Evolutionary conservation across 768 basidiomycete genomes (phyloP).

Genomic region (Cystobasidium onofrii): DNA sequence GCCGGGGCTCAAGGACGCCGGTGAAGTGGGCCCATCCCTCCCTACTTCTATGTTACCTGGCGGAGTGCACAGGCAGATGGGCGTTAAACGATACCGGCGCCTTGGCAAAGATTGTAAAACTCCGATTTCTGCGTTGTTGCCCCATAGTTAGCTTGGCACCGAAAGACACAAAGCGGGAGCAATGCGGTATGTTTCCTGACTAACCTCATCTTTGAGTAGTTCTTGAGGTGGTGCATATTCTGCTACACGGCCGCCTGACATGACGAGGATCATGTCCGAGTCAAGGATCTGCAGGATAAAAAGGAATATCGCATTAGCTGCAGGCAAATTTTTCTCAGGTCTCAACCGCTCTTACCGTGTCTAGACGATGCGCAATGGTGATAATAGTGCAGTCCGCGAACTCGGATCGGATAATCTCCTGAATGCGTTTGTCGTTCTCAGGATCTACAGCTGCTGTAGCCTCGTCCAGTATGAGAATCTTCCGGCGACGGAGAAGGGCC

Average conservation of each 20-base stretch:
- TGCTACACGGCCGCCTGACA: constrained; percentile 26
- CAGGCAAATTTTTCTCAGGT: no score
- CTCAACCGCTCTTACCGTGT: constrained; percentile 16
- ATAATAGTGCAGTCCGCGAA: constrained; percentile 25
- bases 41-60: no score
- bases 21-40: no score
- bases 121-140: background rate
- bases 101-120: constrained; percentile 23
- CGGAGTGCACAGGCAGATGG: no score
- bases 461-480: constrained; percentile 32
- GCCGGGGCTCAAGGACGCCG: no score
- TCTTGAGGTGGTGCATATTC: constrained; percentile 30
- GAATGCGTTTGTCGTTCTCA: constrained; percentile 32
- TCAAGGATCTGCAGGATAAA: constrained; percentile 1
- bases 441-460: constrained; percentile 33
- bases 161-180: background rate
- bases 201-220: constrained; percentile 17
- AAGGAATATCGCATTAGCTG: constrained; percentile 4
- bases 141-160: background rate
- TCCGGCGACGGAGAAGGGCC: constrained; percentile 28
- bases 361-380: constrained; percentile 31
- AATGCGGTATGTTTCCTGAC: background rate
- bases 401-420: constrained; percentile 26
- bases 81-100: constrained; percentile 16
- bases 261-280: constrained; percentile 30